Evolutionary conservation across 2,329 filamentous ascomycete genomes (phyloP), one percentile per base, ranked within the genome.

Genomic region (Mariannaea elegans): DNA sequence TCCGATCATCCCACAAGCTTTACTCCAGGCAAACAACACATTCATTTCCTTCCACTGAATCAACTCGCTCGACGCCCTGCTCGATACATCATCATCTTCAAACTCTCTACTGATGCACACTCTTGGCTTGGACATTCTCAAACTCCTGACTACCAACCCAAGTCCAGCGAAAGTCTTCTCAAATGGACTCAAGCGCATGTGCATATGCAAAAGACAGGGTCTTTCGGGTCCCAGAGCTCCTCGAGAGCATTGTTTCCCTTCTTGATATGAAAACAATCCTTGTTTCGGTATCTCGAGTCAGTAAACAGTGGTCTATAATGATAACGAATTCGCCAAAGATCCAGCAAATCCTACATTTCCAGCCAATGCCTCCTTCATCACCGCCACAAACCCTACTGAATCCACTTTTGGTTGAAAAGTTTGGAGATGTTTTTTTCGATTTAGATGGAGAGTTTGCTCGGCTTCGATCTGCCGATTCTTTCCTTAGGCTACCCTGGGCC

Each of bases 261-360:
- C 54, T 71, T 6, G 70, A 73, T 58, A 67, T 70, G 60, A 57
- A 59, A 12, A 71, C 69, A 4, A 65, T 73, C 3, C 67, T 74
- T 9, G 59, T 67, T 7, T 69, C 69, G 7, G 67, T 60, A 19
- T 55, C 56, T 6, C 68, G 70, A 2, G 68, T 74, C 18, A 66
- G 64, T 41, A 68, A 48, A 19, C 29, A 45, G 23, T 74, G 72
- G 71, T 39, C 61, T 4, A 34, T 42, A 39, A 42, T 29, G 2
- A 63, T 66, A 7, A 14, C 31, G 23, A 29, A 50, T 5, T 66
- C 64, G 9, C 49, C 61, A 24, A 48, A 19, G 16, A 50, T 64
- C 10, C 66, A 61, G 57, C 61, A 59, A 50, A 49, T 24, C 31
- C 59, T 60, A 14, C 63, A 65, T 56, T 67, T 65, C 31, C 5